A percentile compares a stretch with the other conserved stretches of the same genome.
Evolutionary conservation across 345 rosid genomes (phyloP).

Genomic region (Capsella bursapastoris): DNA sequence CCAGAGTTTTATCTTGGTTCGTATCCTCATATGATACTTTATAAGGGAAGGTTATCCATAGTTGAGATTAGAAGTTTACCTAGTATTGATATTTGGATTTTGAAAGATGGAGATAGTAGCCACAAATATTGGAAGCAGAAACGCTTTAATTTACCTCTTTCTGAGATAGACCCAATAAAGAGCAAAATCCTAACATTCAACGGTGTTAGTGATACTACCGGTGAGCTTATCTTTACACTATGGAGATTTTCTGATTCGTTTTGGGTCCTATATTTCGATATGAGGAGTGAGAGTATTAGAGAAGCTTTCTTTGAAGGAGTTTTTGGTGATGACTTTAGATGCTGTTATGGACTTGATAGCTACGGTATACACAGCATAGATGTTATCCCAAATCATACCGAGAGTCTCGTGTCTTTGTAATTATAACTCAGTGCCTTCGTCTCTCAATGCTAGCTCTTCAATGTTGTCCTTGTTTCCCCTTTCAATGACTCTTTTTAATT

Average conservation of each 20-base stretch:
- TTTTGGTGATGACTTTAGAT: not conserved
- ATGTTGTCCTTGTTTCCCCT: not conserved
- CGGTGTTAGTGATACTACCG: not conserved
- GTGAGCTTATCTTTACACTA: slow-evolving; percentile 1
- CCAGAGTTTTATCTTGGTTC: not conserved
- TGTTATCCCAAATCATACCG: not conserved
- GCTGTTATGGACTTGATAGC: not conserved
- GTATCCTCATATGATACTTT: not conserved
- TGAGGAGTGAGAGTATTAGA: not conserved
- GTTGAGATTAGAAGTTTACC: not conserved
- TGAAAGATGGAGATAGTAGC: not conserved
- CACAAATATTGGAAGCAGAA: not conserved
- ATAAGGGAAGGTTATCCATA: not conserved
- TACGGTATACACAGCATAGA: not conserved
- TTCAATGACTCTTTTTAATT: no score
- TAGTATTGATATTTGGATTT: not conserved
- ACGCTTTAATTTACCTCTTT: not conserved
- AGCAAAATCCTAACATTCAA: not conserved
- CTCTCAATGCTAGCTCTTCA: not conserved
- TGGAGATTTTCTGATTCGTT: not conserved
- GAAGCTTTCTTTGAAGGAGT: not conserved
- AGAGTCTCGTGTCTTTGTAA: not conserved
- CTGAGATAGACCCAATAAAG: not conserved
- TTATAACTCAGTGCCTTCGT: not conserved
- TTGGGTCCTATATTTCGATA: not conserved